These are phyloP conservation scores for Lomentospora prolificans DNA, from an alignment of 2,329 filamentous ascomycete species.

Conservation along the genomic window DNA sequence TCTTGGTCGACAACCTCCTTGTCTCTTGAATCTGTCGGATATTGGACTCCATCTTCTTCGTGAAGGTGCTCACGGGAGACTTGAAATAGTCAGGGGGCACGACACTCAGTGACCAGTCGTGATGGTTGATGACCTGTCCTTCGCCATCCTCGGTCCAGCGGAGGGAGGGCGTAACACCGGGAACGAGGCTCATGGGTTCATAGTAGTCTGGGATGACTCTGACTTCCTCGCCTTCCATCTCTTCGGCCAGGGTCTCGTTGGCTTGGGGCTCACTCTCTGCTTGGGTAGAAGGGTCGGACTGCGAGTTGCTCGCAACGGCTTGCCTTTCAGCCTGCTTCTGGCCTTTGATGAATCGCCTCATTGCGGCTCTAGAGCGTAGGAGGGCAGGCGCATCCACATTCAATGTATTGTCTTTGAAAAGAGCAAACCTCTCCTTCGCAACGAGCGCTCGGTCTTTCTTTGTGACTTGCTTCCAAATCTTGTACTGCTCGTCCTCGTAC, in stretches of 20 bases:
- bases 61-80: conserved; percentile 62
- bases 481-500: conserved; percentile 89
- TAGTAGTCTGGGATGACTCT: conserved; percentile 90
- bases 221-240: conserved; percentile 85
- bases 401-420: conserved; percentile 77
- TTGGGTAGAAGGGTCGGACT: conserved; percentile 27
- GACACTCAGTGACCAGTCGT: conserved; percentile 73
- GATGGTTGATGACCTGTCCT: conserved; percentile 79
- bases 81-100: conserved; percentile 67
- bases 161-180: conserved; percentile 68
- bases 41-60: conserved; percentile 78
- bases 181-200: conserved; percentile 74
- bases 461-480: conserved; percentile 97
- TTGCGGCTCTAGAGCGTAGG: conserved; percentile 73
- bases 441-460: conserved; percentile 87
- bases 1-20: conserved; percentile 89
- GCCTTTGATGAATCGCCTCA: conserved; percentile 78
- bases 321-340: conserved; percentile 39
- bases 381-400: conserved; percentile 83
- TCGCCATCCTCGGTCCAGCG: conserved; percentile 86
- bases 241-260: conserved; percentile 77
- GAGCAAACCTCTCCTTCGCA: conserved; percentile 73
- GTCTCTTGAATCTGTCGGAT: conserved; percentile 95
- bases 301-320: conserved; percentile 11
- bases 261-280: conserved; percentile 7